Percentiles rank a stretch among this genome's conserved stretches.
These are phyloP conservation scores for Fusarium austroafricanum DNA, from an alignment of 2,329 filamentous ascomycete genomes.

Conservation along the genomic window DNA sequence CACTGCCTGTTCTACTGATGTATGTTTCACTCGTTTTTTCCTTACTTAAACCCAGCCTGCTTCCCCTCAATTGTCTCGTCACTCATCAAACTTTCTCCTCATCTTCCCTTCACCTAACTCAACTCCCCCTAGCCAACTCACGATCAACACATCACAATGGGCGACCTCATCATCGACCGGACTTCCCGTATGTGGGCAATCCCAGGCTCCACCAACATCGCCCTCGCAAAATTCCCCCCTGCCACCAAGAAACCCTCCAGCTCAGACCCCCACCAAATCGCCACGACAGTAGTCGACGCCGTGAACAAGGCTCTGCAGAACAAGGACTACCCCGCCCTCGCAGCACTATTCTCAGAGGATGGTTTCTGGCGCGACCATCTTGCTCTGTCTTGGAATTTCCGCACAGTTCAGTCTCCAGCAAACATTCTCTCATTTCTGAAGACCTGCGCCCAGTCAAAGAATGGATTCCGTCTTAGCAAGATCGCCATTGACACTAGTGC, in stretches of 20 bases:
- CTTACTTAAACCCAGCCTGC: slow-evolving; percentile 16
- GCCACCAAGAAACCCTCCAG: slow-evolving; percentile 41
- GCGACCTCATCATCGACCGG: slow-evolving; percentile 39
- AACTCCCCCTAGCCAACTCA: too few relatives aligned
- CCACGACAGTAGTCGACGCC: slow-evolving; percentile 51
- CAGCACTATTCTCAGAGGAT: slow-evolving; percentile 48
- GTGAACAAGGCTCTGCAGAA: slow-evolving; percentile 57
- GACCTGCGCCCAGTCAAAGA: slow-evolving; percentile 44
- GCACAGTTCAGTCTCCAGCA: slow-evolving; percentile 59
- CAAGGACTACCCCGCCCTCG: slow-evolving; percentile 50
- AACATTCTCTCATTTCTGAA: slow-evolving; percentile 56
- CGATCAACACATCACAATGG: slow-evolving; percentile 33
- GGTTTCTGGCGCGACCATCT: slow-evolving; percentile 71
- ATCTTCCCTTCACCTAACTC: neutral
- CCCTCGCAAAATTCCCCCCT: slow-evolving; percentile 57
- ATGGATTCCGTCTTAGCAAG: slow-evolving; percentile 56
- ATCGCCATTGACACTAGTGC: slow-evolving; percentile 61
- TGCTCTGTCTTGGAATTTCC: slow-evolving; percentile 66
- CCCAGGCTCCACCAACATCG: slow-evolving; percentile 67
- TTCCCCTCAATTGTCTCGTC: slow-evolving; percentile 14
- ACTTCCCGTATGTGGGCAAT: slow-evolving; percentile 46
- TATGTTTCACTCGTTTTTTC: slow-evolving; percentile 15
- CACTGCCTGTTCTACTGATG: neutral
- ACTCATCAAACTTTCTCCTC: neutral
- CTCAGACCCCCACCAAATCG: slow-evolving; percentile 53